Evolutionary conservation across 495 filamentous ascomycete genomes (phyloP), one percentile per base, ranked within the genome.

Genomic region (Aspergillus kassunensis): DNA sequence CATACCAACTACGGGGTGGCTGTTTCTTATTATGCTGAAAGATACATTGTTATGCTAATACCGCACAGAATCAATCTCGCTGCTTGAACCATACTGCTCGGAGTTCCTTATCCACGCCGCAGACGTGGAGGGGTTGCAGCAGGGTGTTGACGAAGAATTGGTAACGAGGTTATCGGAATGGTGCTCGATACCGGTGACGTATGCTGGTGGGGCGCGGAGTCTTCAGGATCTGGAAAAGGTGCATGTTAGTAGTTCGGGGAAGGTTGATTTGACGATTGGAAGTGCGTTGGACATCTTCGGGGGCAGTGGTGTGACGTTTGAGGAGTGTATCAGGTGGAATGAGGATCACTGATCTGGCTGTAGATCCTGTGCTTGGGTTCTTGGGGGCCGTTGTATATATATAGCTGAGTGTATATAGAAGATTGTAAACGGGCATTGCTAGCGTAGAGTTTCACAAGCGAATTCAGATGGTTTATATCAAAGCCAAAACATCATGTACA

Each of bases 71-170:
- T 86, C 85, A 2, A 95, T 98, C 45, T 77, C 78, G 15, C 64
- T 81, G 11, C 75, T 97, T 8, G 91, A 96, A 61, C 87, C 86
- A 10, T 92, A 90, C 65, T 97, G 93, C 72, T 89, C 87, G 35
- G 95, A 98, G 61, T 97, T 98, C 66, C 76, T 98, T 42, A 89
- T 98, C 60, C 95, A 98, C 61, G 93, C 93, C n/a, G 93, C 95
- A n/a, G 93, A 98, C 64, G 90, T 92, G 48, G 93, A 97, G 64
- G 93, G 93, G 8, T 72, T 97, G 41, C 95, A 97, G 64, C 76
- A 77, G 44, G 93, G 93, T 23, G 86, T 98, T 44, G 95, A 98
- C 58, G 86, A 92, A 59, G 78, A 86, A 44, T 72, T 98, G 2
- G 91, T 98, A 0, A 68, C 77, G 47, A 81, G 73, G 48, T 70